A percentile compares a stretch with the other conserved stretches of the same genome.
Conservation (phyloP, 2,329 filamentous ascomycete genomes). For the Seiridium unicorne region DNA sequence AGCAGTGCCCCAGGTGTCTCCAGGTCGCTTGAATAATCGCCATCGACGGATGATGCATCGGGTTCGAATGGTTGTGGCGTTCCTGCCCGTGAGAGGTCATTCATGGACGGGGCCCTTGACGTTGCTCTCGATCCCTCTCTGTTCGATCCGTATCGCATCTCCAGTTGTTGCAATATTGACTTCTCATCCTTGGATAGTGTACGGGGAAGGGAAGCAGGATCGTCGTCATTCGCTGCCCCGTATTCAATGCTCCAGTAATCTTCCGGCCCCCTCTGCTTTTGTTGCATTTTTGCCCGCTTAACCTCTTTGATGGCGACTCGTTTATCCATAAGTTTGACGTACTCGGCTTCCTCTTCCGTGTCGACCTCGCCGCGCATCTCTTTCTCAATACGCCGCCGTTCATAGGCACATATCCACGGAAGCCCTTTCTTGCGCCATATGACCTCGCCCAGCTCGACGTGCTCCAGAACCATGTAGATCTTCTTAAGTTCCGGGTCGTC, state of each 20-base stretch:
- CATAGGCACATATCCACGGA: conserved; percentile 77
- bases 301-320: conserved; percentile 56
- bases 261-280: conserved; percentile 49
- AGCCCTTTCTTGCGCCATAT: conserved; percentile 89
- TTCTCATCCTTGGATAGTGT: conserved; percentile 19
- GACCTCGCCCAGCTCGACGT: conserved; percentile 91
- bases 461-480: conserved; percentile 96
- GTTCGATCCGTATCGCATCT: conserved; percentile 20
- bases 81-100: conserved; percentile 35
- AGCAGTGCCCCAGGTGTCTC: conserved; percentile 52
- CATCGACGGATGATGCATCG: conserved; percentile 27
- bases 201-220: conserved; percentile 33
- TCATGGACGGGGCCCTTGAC: conserved; percentile 46
- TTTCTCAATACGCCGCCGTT: conserved; percentile 76
- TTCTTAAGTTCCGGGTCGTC: conserved; percentile 96
- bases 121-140: conserved; percentile 44
- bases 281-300: conserved; percentile 54
- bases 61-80: conserved; percentile 32
- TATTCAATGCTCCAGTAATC: conserved; percentile 85
- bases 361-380: conserved; percentile 63
- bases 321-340: conserved; percentile 57
- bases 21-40: conserved; percentile 48
- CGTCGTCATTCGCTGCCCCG: conserved; percentile 58
- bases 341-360: conserved; percentile 59
- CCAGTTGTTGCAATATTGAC: conserved; percentile 15